Base-by-base conservation (phyloP, 2,329 filamentous ascomycete species). In the Pseudogymnoascus sp. region DNA sequence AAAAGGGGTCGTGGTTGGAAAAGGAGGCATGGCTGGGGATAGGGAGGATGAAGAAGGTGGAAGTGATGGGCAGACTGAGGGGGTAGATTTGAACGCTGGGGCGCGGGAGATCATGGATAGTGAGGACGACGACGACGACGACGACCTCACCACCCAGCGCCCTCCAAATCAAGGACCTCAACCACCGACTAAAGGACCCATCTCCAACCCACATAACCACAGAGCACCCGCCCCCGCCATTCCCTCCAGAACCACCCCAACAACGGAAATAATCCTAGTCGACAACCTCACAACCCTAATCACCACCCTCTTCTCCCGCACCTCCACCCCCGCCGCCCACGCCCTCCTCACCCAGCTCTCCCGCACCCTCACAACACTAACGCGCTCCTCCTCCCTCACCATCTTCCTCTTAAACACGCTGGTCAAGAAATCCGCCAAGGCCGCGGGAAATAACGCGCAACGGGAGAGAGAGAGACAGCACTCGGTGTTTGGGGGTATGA, bases 271-370 rank as follows among this genome's bases (percentile, higher is more conserved):
- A 40, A 77, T 87, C 53, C 74, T 86, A 62, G 73, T 86, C 62
- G 83, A 83, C 7, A 81, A 84, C 72, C 79, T 83, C 69, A 80
- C 81, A 1, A 68, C 75, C 15, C 75, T 86, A 3, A 76, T 86
- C 19, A 78, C 77, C 26, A 72, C 78, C 4, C 76, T 86, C 60
- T 86, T 86, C 72, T 74, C 80, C 1, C 76, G 78, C 63, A 77
- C 78, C 65, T 70, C 72, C 53, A 69, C 67, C 36, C 11, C 11
- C 10, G 8, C n/a, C 67, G 83, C 83, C 1, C 83, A 85, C 72
- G 69, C 71, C 4, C 73, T 75, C 11, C 73, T 84, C n/a, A 75
- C 78, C 35, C 72, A 76, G n/a, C 77, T 87, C 21, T 77, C 78
- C 26, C 75, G 73, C 3, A 78, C 76, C 57, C 73, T 86, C 11